Conservation (phyloP, 2,329 filamentous ascomycete species). For the Thielaviopsis populi region DNA sequence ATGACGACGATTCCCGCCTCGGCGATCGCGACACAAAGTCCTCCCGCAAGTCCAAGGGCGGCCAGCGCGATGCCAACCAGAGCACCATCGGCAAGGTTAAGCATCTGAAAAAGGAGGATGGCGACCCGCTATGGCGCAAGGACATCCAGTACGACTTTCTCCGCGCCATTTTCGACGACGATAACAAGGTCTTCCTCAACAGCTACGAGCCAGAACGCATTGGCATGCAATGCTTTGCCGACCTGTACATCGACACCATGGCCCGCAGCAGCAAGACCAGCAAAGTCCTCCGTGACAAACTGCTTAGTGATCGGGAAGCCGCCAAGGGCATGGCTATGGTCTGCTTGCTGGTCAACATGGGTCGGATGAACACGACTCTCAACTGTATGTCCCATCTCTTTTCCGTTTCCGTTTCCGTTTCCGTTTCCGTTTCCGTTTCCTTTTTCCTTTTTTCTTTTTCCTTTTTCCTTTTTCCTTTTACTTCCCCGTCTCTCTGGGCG, state of each 20-base stretch:
- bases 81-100: constrained; percentile 52
- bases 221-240: constrained; percentile 68
- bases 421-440: neutral
- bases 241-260: constrained; percentile 98
- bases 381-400: constrained; percentile 58
- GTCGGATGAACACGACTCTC: constrained; percentile 95
- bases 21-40: constrained; percentile 28
- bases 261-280: constrained; percentile 97
- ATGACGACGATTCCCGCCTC: constrained; percentile 33
- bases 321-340: constrained; percentile 99
- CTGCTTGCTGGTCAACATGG: constrained; percentile 90
- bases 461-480: too few species aligned
- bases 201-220: constrained; percentile 53
- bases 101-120: constrained; percentile 78
- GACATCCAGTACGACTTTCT: constrained; percentile 86
- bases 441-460: constrained; percentile 16
- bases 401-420: neutral
- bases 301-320: constrained; percentile 78
- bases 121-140: constrained; percentile 70
- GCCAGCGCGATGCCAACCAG: constrained; percentile 25
- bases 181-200: constrained; percentile 69
- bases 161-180: constrained; percentile 62
- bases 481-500: too few species aligned
- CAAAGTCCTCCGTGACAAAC: constrained; percentile 93
- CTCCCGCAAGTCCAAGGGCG: constrained; percentile 18